Percentiles rank a stretch among this genome's conserved stretches.
phyloP scores from a whole-genome alignment of 805 yeast genomes.

The Wickerhamiella brachini region DNA sequence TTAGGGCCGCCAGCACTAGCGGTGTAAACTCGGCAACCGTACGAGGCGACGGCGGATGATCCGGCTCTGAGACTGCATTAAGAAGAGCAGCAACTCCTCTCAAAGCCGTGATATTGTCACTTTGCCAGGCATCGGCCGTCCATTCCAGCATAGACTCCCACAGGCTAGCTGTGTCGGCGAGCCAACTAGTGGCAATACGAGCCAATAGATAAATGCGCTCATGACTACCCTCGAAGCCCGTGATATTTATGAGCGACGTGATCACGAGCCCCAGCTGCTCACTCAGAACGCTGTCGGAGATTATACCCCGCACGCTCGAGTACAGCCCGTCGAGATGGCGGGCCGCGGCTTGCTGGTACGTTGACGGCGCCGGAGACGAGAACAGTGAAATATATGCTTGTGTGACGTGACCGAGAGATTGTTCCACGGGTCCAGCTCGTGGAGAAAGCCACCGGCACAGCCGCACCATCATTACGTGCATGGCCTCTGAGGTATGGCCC shows the following conservation, averaged over 20 bases:
- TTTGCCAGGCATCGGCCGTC: neutral
- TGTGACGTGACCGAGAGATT: neutral
- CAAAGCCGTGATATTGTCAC: neutral
- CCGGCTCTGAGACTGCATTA: neutral
- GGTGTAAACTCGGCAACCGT: neutral
- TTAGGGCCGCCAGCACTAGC: neutral
- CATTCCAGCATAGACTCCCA: neutral
- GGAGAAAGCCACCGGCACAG: neutral
- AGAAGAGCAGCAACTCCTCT: neutral
- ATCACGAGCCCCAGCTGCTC: neutral
- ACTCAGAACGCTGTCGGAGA: neutral
- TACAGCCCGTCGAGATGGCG: neutral
- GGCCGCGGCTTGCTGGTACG: neutral
- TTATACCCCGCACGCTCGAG: neutral
- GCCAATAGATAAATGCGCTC: neutral
- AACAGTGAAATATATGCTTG: neutral
- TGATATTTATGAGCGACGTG: neutral
- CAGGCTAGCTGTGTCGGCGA: neutral
- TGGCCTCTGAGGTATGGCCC: neutral
- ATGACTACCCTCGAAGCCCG: neutral
- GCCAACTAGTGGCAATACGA: neutral
- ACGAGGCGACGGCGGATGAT: neutral
- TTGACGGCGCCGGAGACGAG: neutral
- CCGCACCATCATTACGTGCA: neutral
- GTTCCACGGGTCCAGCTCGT: neutral